phyloP scores from a whole-genome alignment of 163 green algal species.

The Trebouxia gelatinosa region DNA sequence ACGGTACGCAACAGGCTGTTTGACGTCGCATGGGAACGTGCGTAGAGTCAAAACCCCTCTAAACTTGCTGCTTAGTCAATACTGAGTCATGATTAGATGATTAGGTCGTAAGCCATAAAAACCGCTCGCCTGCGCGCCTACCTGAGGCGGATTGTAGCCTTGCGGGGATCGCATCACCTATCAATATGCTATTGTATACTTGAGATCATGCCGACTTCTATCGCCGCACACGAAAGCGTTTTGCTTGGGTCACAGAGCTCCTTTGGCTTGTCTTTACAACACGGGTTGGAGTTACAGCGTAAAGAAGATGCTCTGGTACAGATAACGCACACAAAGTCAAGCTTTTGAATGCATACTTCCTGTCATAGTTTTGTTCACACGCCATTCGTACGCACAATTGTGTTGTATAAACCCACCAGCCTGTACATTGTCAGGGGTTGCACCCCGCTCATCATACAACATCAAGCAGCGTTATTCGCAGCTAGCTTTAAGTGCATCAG shows the following conservation, averaged over 20 bases:
- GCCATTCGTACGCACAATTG: too few species aligned
- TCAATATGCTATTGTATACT: too few species aligned
- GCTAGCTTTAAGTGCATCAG: not conserved
- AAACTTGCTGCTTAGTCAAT: too few species aligned
- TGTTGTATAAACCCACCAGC: too few species aligned
- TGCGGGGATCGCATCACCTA: too few species aligned
- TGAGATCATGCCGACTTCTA: not conserved
- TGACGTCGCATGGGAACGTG: too few species aligned
- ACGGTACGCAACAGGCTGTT: too few species aligned
- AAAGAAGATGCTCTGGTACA: slow-evolving; percentile 14
- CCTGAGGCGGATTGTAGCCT: too few species aligned
- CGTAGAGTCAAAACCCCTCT: too few species aligned
- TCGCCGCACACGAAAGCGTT: not conserved
- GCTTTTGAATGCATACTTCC: not conserved
- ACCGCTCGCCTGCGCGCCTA: too few species aligned
- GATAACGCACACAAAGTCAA: not conserved
- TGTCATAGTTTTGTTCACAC: not conserved
- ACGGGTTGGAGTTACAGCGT: not conserved
- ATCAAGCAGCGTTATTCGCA: not conserved
- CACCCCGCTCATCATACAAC: not conserved
- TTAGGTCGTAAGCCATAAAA: too few species aligned
- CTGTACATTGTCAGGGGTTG: not conserved
- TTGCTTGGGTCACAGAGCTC: not conserved
- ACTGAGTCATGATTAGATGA: too few species aligned
- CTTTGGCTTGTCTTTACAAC: not conserved